Evolutionary conservation across 768 basidiomycete species (phyloP), one percentile per base, ranked within the genome.

Genomic region (Boletellus ananas): DNA sequence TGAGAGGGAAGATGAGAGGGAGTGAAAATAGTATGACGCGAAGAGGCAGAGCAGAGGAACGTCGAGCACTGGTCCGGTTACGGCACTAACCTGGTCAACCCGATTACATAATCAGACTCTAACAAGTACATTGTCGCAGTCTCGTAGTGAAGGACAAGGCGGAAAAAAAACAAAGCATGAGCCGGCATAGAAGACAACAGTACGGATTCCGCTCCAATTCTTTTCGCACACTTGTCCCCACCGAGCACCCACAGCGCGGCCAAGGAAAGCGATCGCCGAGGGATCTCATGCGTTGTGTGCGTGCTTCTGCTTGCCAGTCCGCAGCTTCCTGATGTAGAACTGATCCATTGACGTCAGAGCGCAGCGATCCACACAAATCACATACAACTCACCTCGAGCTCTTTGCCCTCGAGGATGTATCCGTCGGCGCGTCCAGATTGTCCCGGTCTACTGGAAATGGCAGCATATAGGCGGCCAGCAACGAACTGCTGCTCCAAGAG

Each of bases 381-480:
- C 27, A 13, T 8, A 2, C 40, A 16, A 52, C 79, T 44, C 57
- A 95, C 93, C 81, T 98, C 94, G 49, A 98, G 85, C 72, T 99
- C 96, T 76, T 91, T 94, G 66, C 96, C 96, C 79, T 99, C 96
- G 47, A 99, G 83, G 56, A 99, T 77, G 74, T 98, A 97, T 45
- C 96, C 96, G 70, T 99, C 96, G 50, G 88, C 85, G 58, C 96
- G 93, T 25, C 96, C 96, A 49, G 84, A 89, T 72, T 99, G 96
- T 35, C 96, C 96, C 49, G 96, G 96, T 70, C 96, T 85, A 71
- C 91, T 94, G 52, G 93, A 84, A 71, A 99, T 87, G 61, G 77
- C 65, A 57, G 96, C 96, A 68, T 97, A 94, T 56, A 99, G 81
- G 72, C 96, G 94, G 71, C 96, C 94, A 67, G 94, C 90, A 62